A percentile compares a stretch with the other conserved stretches of the same genome.
phyloP scores from a whole-genome alignment of 2,329 filamentous ascomycete genomes.

The Ceratocystis lukuohia region DNA sequence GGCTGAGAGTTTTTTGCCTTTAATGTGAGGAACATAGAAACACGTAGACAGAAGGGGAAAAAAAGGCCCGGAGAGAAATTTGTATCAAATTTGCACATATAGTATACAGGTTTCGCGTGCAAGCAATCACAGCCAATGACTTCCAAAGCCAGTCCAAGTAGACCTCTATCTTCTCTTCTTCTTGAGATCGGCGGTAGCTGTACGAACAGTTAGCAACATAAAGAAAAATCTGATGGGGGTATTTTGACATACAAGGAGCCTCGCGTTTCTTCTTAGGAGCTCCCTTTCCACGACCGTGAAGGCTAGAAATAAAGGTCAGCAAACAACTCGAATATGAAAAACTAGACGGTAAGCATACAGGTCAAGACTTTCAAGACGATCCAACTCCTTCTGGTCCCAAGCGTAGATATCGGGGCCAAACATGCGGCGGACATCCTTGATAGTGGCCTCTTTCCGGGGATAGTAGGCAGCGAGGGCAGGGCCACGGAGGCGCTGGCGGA shows the following conservation, averaged over 20 bases:
- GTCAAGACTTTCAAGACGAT: constrained; percentile 62
- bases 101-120: not conserved
- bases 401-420: constrained; percentile 55
- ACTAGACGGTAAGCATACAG: constrained; percentile 34
- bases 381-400: constrained; percentile 63
- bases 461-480: constrained; percentile 78
- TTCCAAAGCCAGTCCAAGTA: constrained; percentile 10
- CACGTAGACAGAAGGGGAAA: not conserved
- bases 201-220: constrained; percentile 8
- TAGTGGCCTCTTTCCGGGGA: constrained; percentile 56
- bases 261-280: constrained; percentile 77
- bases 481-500: constrained; percentile 79
- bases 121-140: constrained; percentile 12
- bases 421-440: constrained; percentile 58
- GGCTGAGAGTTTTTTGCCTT: not conserved
- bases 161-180: constrained; percentile 22
- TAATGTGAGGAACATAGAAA: not conserved
- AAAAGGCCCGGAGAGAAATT: not conserved
- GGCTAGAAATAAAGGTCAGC: constrained; percentile 21
- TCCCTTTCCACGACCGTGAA: constrained; percentile 72
- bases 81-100: not conserved
- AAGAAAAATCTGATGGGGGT: not conserved
- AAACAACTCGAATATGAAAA: not conserved
- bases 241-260: constrained; percentile 27
- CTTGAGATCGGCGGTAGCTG: constrained; percentile 18